phyloP scores from a whole-genome alignment of 2,329 filamentous ascomycete genomes.

The Paecilomyces niveus region DNA sequence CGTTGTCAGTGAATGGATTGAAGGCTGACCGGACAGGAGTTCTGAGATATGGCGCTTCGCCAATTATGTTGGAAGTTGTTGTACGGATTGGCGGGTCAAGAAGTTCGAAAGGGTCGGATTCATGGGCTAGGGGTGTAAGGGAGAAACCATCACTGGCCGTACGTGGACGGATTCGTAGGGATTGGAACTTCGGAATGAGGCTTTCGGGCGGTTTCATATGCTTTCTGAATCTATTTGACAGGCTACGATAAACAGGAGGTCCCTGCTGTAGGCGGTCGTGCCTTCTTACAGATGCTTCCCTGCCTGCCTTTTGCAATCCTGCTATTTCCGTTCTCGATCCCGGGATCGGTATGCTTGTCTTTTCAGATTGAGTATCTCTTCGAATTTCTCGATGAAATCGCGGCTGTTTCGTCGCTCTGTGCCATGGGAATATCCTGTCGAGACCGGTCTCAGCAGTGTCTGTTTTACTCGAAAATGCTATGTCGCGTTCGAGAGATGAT shows the following conservation, averaged over 20 bases:
- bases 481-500: not conserved
- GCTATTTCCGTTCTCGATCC: not conserved
- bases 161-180: not conserved
- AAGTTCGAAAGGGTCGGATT: not conserved
- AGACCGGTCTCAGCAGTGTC: not conserved
- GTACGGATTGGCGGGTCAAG: not conserved
- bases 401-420: not conserved
- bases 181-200: not conserved
- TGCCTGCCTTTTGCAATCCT: not conserved
- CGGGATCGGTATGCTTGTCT: not conserved
- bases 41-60: not conserved
- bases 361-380: not conserved
- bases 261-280: not conserved
- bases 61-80: not conserved
- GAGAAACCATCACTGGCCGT: not conserved
- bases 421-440: not conserved
- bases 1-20: not conserved
- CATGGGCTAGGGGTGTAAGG: not conserved
- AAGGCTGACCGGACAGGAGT: not conserved
- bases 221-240: not conserved
- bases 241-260: not conserved
- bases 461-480: not conserved
- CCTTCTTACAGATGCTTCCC: not conserved
- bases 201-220: not conserved
- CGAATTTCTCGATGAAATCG: not conserved